phyloP scores from a whole-genome alignment of 2,329 filamentous ascomycete species.

The Amesomyces nigricolor region DNA sequence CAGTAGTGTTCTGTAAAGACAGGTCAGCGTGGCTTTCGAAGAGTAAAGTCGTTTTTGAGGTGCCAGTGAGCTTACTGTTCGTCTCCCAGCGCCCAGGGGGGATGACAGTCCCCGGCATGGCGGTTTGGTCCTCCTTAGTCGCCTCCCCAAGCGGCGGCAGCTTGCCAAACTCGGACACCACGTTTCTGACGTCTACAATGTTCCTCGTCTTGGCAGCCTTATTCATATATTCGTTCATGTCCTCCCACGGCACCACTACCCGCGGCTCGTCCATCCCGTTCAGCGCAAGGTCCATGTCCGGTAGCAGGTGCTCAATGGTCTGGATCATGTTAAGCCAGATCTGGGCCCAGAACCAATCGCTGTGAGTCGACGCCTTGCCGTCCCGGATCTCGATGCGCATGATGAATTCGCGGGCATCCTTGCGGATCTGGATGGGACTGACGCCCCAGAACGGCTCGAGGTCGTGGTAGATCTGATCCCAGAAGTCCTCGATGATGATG shows the following conservation, averaged over 20 bases:
- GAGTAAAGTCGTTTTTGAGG: background rate
- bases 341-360: constrained; percentile 53
- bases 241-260: constrained; percentile 58
- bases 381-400: constrained; percentile 57
- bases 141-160: constrained; percentile 28
- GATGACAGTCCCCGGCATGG: constrained; percentile 24
- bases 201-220: constrained; percentile 42
- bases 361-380: constrained; percentile 45
- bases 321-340: constrained; percentile 52
- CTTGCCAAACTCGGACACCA: constrained; percentile 38
- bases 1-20: constrained; percentile 39
- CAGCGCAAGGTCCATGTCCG: constrained; percentile 62
- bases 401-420: constrained; percentile 50
- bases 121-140: constrained; percentile 32
- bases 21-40: background rate
- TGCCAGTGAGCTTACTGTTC: constrained; percentile 30
- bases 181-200: constrained; percentile 39
- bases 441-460: constrained; percentile 56
- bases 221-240: constrained; percentile 49
- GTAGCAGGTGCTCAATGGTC: constrained; percentile 49
- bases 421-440: constrained; percentile 37
- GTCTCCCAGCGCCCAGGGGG: constrained; percentile 39
- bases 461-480: constrained; percentile 60
- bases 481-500: constrained; percentile 58
- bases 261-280: constrained; percentile 65